These are phyloP conservation scores for Blastobotrys chiropterorum DNA, from an alignment of 805 yeast genomes.

Conservation along the genomic window DNA sequence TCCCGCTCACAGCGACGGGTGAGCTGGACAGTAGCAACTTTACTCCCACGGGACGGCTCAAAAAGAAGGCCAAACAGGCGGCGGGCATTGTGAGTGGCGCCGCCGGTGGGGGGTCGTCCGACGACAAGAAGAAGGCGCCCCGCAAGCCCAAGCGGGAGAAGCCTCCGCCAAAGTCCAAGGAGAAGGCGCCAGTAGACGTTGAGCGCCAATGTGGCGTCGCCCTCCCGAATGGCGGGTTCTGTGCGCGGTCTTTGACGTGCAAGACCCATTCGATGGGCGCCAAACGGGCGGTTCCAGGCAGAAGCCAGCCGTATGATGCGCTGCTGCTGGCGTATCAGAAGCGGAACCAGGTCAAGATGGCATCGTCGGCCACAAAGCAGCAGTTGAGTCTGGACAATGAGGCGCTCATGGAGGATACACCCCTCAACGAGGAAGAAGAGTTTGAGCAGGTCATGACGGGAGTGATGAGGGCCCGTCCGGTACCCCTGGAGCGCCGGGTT, in stretches of 20 bases:
- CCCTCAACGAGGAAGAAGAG: conserved; percentile 80
- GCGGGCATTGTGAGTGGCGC: background rate
- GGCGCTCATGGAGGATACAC: conserved; percentile 28
- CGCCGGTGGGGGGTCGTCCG: background rate
- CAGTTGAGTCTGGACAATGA: conserved; percentile 30
- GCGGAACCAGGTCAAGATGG: conserved; percentile 79
- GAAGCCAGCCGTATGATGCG: conserved; percentile 81
- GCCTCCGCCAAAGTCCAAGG: conserved; percentile 31
- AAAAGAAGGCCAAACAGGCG: conserved; percentile 3
- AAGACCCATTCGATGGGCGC: conserved; percentile 95
- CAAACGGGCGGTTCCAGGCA: conserved; percentile 80
- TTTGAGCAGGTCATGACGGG: conserved; percentile 85
- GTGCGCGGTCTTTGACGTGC: conserved; percentile 87
- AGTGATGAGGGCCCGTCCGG: conserved; percentile 67
- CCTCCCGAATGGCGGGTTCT: conserved; percentile 76
- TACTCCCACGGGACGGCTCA: conserved; percentile 2
- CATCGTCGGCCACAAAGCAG: conserved; percentile 37
- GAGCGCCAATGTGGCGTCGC: conserved; percentile 91
- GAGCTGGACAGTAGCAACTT: background rate
- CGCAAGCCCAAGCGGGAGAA: conserved; percentile 10
- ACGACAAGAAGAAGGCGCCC: conserved; percentile 8
- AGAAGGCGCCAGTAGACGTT: conserved; percentile 78
- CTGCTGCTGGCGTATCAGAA: conserved; percentile 82
- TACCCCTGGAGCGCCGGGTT: conserved; percentile 69
- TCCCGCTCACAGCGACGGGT: background rate